These are phyloP conservation scores for Gastrolobium bilobum DNA, from an alignment of 306 rosid genomes.

Conservation along the genomic window DNA sequence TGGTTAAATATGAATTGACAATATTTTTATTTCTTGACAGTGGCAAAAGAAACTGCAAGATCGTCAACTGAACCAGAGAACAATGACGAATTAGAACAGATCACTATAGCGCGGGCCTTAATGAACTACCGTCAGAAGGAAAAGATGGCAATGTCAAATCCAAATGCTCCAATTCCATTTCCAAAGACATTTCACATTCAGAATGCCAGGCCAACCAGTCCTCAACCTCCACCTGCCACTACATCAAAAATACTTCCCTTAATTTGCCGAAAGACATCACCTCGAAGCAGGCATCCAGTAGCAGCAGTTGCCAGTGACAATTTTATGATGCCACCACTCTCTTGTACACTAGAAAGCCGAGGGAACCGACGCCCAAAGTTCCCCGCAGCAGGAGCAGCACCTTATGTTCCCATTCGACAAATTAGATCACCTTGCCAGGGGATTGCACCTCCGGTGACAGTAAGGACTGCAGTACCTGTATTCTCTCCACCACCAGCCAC, in stretches of 20 bases:
- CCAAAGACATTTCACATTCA: constrained; percentile 77
- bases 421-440: constrained; percentile 85
- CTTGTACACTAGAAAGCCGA: constrained; percentile 61
- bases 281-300: constrained; percentile 59
- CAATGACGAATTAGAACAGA: constrained; percentile 93
- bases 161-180: constrained; percentile 76
- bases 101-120: constrained; percentile 91
- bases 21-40: constrained; percentile 59
- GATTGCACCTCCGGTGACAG: constrained; percentile 89
- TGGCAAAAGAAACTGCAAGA: constrained; percentile 90
- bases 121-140: constrained; percentile 82
- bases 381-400: constrained; percentile 84
- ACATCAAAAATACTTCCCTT: constrained; percentile 94
- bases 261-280: constrained; percentile 73
- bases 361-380: constrained; percentile 68
- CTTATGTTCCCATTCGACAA: constrained; percentile 88
- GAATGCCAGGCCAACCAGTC: constrained; percentile 86
- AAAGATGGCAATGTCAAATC: constrained; percentile 75
- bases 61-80: constrained; percentile 89
- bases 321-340: constrained; percentile 46
- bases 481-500: constrained; percentile 77
- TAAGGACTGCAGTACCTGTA: constrained; percentile 85
- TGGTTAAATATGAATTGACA: constrained; percentile 36
- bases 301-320: constrained; percentile 53
- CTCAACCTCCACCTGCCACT: constrained; percentile 74